Percentiles rank a stretch among this genome's conserved stretches.
phyloP scores from a whole-genome alignment of 495 filamentous ascomycete genomes.

The Penicillium mononematosum region DNA sequence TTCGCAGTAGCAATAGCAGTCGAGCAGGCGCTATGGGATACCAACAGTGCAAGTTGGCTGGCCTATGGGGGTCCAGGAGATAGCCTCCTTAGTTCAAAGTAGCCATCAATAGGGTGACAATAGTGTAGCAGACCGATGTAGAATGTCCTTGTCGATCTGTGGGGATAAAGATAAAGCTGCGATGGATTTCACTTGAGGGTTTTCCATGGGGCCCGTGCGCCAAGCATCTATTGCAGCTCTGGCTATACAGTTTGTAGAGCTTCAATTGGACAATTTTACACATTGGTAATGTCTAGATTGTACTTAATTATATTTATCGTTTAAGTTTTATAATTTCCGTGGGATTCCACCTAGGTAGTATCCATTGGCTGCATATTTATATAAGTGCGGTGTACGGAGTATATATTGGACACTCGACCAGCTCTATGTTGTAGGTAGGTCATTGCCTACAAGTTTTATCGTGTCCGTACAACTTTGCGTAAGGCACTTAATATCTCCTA shows the following conservation, averaged over 20 bases:
- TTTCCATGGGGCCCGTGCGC: slow-evolving; percentile 8
- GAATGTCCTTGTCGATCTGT: slow-evolving; percentile 13
- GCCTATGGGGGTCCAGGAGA: background rate
- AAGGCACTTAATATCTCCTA: background rate
- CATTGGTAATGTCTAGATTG: background rate
- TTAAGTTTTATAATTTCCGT: background rate
- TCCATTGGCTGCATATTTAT: background rate
- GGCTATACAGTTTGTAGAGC: background rate
- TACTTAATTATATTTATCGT: background rate
- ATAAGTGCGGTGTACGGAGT: background rate
- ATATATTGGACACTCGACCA: background rate
- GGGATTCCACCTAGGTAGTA: background rate
- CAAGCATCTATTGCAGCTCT: background rate
- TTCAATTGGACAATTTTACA: background rate
- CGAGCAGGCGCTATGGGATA: background rate
- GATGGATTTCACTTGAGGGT: slow-evolving; percentile 4
- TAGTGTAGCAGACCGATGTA: background rate
- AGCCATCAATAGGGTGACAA: background rate
- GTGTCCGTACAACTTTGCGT: background rate
- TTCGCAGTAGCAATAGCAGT: background rate
- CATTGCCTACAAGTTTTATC: background rate
- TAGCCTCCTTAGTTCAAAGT: background rate
- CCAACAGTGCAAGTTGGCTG: background rate
- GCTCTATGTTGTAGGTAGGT: background rate
- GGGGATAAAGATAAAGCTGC: slow-evolving; percentile 9